These are phyloP conservation scores for Fusarium sp. DNA, from an alignment of 2,329 filamentous ascomycete species.

Conservation along the genomic window DNA sequence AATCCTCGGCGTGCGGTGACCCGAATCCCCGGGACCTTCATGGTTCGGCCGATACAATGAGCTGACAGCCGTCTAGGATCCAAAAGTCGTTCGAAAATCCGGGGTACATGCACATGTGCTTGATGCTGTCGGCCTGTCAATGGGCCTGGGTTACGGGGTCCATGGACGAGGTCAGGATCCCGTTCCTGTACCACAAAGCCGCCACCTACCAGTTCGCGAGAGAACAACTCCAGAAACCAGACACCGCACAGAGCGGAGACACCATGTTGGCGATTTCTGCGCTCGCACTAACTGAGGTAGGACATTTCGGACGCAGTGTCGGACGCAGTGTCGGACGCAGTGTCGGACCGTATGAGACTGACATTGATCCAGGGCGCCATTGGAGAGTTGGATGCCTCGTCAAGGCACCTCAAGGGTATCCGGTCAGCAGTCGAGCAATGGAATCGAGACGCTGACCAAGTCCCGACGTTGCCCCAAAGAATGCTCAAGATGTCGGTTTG, in stretches of 20 bases:
- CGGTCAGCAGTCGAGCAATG: constrained; percentile 44
- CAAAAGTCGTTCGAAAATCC: constrained; percentile 58
- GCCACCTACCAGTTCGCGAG: constrained; percentile 61
- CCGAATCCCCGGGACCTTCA: constrained; percentile 3
- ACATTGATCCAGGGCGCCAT: constrained; percentile 53
- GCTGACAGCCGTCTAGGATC: constrained; percentile 49
- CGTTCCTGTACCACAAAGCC: constrained; percentile 60
- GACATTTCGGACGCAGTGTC: constrained; percentile 1
- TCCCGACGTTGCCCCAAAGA: constrained; percentile 53
- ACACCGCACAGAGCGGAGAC: constrained; percentile 54
- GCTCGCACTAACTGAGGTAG: constrained; percentile 59
- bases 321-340: neutral
- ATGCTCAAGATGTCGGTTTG: constrained; percentile 51
- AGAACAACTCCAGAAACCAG: constrained; percentile 55
- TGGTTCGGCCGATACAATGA: neutral
- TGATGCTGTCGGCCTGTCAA: constrained; percentile 59
- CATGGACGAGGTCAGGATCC: constrained; percentile 57
- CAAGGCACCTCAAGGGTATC: constrained; percentile 56
- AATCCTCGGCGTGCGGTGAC: constrained; percentile 47
- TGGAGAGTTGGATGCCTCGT: constrained; percentile 57
- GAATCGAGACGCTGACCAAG: constrained; percentile 29
- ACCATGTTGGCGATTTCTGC: constrained; percentile 59
- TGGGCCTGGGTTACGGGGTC: constrained; percentile 61
- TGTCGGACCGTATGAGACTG: constrained; percentile 8
- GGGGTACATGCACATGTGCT: constrained; percentile 59